These are phyloP conservation scores for Stylonectria norvegica DNA, from an alignment of 2,329 filamentous ascomycete species.

Conservation along the genomic window DNA sequence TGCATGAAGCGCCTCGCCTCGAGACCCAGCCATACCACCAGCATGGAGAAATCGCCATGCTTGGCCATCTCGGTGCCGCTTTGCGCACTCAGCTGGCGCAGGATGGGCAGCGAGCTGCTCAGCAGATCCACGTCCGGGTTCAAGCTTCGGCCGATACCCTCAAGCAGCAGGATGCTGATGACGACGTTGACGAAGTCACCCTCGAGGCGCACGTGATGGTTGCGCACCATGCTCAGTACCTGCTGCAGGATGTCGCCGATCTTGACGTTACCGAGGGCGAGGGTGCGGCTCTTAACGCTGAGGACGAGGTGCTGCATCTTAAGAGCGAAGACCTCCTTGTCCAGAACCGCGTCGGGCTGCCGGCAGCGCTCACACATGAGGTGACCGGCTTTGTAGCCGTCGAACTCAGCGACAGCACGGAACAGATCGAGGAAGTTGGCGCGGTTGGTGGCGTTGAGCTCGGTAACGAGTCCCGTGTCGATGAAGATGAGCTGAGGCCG, in stretches of 20 bases:
- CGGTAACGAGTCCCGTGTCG: constrained; percentile 91
- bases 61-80: constrained; percentile 67
- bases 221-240: constrained; percentile 85
- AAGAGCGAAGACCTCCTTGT: constrained; percentile 85
- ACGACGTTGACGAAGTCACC: constrained; percentile 99
- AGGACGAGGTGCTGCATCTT: constrained; percentile 97
- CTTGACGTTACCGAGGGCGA: constrained; percentile 90
- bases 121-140: constrained; percentile 88
- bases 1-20: constrained; percentile 88
- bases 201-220: constrained; percentile 89
- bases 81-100: constrained; percentile 80
- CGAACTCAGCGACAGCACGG: constrained; percentile 92
- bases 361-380: constrained; percentile 95
- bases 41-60: constrained; percentile 75
- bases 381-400: constrained; percentile 90
- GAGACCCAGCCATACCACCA: constrained; percentile 86
- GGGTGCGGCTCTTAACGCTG: constrained; percentile 82
- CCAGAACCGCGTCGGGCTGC: constrained; percentile 84
- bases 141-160: constrained; percentile 86
- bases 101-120: constrained; percentile 79
- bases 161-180: constrained; percentile 85
- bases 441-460: constrained; percentile 83
- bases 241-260: constrained; percentile 93
- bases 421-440: constrained; percentile 93
- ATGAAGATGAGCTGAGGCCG: constrained; percentile 95